Evolutionary conservation across 2,329 filamentous ascomycete species (phyloP).

Genomic region (Xylariomycetidae sp.): DNA sequence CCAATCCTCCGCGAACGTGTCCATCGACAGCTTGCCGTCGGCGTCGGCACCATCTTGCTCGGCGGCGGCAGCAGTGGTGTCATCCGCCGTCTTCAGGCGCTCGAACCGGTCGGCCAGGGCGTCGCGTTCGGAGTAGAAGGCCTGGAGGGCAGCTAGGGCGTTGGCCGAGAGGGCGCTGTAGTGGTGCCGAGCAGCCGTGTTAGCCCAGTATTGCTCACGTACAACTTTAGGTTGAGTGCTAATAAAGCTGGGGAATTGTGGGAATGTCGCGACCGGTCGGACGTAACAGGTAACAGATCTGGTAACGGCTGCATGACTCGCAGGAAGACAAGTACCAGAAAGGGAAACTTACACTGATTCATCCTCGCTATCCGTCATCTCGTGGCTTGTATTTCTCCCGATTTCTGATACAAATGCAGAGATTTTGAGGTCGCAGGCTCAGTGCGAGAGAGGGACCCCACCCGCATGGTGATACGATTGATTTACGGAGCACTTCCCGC

Average conservation of each 20-base stretch:
- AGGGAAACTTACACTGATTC: constrained; percentile 39
- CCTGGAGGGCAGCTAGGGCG: constrained; percentile 62
- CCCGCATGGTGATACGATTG: too few relatives aligned
- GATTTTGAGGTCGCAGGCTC: too few relatives aligned
- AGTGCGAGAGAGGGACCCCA: too few relatives aligned
- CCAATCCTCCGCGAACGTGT: constrained; percentile 74
- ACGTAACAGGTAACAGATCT: too few relatives aligned
- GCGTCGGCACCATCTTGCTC: constrained; percentile 10
- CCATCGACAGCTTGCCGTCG: constrained; percentile 46
- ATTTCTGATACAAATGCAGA: too few relatives aligned
- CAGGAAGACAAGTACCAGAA: neutral
- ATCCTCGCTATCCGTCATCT: constrained; percentile 36
- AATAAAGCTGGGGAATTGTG: too few relatives aligned
- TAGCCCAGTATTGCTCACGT: neutral
- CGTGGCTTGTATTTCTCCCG: neutral
- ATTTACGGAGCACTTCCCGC: too few relatives aligned
- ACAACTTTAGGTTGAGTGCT: too few relatives aligned
- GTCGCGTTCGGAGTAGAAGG: constrained; percentile 70
- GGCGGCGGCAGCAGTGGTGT: constrained; percentile 23
- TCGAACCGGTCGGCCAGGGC: constrained; percentile 60
- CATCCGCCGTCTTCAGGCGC: constrained; percentile 56
- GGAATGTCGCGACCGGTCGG: too few relatives aligned
- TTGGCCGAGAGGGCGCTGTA: constrained; percentile 57
- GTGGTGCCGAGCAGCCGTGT: too few relatives aligned
- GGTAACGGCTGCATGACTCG: neutral